Percentiles rank a stretch among this genome's conserved stretches.
These are phyloP conservation scores for Bisporella sp. DNA, from an alignment of 2,329 filamentous ascomycete genomes.

Conservation along the genomic window DNA sequence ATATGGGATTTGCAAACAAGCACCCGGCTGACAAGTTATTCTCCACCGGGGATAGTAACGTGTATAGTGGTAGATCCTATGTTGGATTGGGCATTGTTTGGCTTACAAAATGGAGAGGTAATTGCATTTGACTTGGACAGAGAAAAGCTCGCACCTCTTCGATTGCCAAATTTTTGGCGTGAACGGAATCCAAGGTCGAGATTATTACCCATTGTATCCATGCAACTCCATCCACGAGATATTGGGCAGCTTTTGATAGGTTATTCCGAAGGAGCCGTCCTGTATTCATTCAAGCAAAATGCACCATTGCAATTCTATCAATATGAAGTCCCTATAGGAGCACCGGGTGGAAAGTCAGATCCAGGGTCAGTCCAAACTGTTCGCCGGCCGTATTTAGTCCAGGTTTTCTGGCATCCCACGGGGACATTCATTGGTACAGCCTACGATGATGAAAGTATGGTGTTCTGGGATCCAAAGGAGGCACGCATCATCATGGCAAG, in stretches of 20 bases:
- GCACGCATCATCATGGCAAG: conserved; percentile 77
- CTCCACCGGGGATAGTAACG: conserved; percentile 70
- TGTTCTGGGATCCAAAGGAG: conserved; percentile 92
- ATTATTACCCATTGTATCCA: conserved; percentile 59
- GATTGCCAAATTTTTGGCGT: conserved; percentile 81
- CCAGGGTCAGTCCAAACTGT: conserved; percentile 51
- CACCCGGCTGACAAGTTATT: conserved; percentile 58
- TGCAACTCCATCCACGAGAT: conserved; percentile 85
- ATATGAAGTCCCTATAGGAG: conserved; percentile 74
- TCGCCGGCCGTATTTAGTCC: conserved; percentile 68
- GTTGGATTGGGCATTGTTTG: conserved; percentile 88
- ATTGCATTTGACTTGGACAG: conserved; percentile 91
- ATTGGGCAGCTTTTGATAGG: conserved; percentile 86
- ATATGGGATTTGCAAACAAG: conserved; percentile 75
- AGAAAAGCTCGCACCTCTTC: conserved; percentile 67
- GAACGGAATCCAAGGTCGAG: conserved; percentile 62
- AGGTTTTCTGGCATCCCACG: conserved; percentile 90
- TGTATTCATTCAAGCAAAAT: conserved; percentile 94
- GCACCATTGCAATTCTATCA: conserved; percentile 71
- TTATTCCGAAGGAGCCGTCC: conserved; percentile 80
- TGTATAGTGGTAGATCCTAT: conserved; percentile 77
- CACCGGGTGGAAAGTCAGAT: conserved; percentile 66
- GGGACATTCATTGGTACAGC: conserved; percentile 35
- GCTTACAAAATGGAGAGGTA: conserved; percentile 74
- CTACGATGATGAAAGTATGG: conserved; percentile 68